These are phyloP conservation scores for Jaenimonas drosophilae DNA, from an alignment of 208 protist species.

Conservation along the genomic window DNA sequence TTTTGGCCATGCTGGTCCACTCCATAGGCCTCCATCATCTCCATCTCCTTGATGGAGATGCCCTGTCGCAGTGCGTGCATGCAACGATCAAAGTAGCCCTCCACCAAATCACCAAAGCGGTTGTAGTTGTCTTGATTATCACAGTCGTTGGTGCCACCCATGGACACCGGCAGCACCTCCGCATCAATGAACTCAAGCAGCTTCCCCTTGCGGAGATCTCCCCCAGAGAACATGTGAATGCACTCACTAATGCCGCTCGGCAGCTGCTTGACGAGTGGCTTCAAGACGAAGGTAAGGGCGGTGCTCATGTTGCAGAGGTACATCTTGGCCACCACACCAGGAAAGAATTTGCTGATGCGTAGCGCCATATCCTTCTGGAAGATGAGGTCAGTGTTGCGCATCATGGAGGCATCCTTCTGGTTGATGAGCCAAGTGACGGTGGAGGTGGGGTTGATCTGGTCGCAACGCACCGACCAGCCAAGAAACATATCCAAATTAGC, in stretches of 20 bases:
- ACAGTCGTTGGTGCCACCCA: conserved; percentile 62
- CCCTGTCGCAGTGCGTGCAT: conserved; percentile 15
- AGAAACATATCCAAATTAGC: conserved; percentile 69
- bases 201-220: conserved; percentile 32
- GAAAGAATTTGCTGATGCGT: conserved; percentile 68
- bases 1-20: conserved; percentile 30
- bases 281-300: conserved; percentile 46
- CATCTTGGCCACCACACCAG: conserved; percentile 39
- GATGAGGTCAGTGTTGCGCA: conserved; percentile 57
- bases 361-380: conserved; percentile 72
- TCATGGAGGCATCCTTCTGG: conserved; percentile 51
- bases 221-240: conserved; percentile 44
- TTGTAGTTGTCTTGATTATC: conserved; percentile 46
- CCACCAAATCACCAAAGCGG: conserved; percentile 27
- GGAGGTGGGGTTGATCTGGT: conserved; percentile 19
- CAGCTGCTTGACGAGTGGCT: conserved; percentile 54
- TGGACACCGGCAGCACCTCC: conserved; percentile 43
- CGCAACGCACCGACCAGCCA: conserved; percentile 47
- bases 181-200: conserved; percentile 49
- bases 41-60: conserved; percentile 44
- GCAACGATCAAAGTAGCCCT: conserved; percentile 42
- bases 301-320: conserved; percentile 68
- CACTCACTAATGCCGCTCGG: conserved; percentile 42
- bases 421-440: conserved; percentile 66
- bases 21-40: conserved; percentile 47